phyloP scores from a whole-genome alignment of 2,329 filamentous ascomycete species.

The Pochonia chlamydosporia region DNA sequence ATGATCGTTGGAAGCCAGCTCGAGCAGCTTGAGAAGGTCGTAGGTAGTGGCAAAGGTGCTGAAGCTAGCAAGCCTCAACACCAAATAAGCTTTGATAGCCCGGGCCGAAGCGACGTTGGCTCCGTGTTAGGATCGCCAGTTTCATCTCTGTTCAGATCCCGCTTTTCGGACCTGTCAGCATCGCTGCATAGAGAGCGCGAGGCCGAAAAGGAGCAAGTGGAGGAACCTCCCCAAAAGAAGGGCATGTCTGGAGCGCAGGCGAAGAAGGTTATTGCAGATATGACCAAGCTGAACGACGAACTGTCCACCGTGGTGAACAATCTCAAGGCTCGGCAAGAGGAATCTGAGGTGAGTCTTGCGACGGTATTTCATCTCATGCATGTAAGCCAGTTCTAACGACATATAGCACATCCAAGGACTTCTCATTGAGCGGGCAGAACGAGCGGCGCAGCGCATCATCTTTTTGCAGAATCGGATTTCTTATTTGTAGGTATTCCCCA shows the following conservation, averaged over 20 bases:
- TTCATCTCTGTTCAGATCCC: constrained; percentile 30
- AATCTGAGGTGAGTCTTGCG: constrained; percentile 51
- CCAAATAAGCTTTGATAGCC: constrained; percentile 19
- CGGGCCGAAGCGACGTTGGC: constrained; percentile 18
- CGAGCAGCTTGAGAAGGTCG: constrained; percentile 30
- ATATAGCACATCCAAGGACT: constrained; percentile 56
- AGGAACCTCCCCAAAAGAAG: constrained; percentile 20
- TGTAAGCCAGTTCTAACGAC: not conserved
- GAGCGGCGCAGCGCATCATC: constrained; percentile 51
- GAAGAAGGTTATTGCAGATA: constrained; percentile 29
- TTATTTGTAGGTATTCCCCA: constrained; percentile 42
- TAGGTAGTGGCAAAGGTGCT: constrained; percentile 11
- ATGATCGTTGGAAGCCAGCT: constrained; percentile 29
- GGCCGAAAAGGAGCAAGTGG: constrained; percentile 19
- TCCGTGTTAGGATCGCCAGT: constrained; percentile 29
- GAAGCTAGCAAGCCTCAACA: constrained; percentile 13
- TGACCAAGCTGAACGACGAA: constrained; percentile 40
- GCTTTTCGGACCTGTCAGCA: constrained; percentile 33
- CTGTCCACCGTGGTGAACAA: constrained; percentile 44
- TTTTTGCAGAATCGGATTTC: constrained; percentile 53
- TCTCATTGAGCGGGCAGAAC: constrained; percentile 52
- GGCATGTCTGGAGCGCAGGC: constrained; percentile 29
- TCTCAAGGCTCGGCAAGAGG: constrained; percentile 50
- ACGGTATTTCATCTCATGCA: too few species aligned
- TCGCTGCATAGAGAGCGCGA: constrained; percentile 25